Percentiles rank a stretch among this genome's conserved stretches.
phyloP scores from a whole-genome alignment of 257 asterid species.

The Coffea canephora region DNA sequence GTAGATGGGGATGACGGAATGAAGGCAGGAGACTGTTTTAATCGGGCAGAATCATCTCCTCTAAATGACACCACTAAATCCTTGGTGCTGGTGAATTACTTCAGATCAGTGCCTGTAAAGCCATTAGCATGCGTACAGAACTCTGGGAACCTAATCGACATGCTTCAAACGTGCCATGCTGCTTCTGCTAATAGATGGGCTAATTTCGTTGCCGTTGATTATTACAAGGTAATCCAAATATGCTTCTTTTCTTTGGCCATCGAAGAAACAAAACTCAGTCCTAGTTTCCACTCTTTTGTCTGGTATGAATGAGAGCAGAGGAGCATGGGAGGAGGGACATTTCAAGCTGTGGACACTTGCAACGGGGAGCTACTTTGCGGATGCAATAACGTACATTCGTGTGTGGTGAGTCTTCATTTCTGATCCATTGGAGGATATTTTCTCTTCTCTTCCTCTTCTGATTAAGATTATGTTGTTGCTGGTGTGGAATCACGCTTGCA shows the following conservation, averaged over 20 bases:
- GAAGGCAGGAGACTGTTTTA: slow-evolving; percentile 59
- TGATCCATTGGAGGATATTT: neutral
- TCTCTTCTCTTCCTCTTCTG: too few species aligned
- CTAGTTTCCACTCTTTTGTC: neutral
- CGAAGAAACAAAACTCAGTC: neutral
- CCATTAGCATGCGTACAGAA: slow-evolving; percentile 59
- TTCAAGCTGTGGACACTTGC: slow-evolving; percentile 52
- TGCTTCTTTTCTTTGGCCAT: neutral
- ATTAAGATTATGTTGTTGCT: too few species aligned
- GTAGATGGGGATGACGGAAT: slow-evolving; percentile 85
- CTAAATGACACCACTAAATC: slow-evolving; percentile 63
- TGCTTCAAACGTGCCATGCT: slow-evolving; percentile 55
- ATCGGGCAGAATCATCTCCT: slow-evolving; percentile 61
- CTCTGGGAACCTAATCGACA: slow-evolving; percentile 48
- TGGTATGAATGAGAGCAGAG: slow-evolving; percentile 37
- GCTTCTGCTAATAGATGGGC: slow-evolving; percentile 77
- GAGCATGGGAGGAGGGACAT: slow-evolving; percentile 84
- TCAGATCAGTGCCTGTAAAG: slow-evolving; percentile 57
- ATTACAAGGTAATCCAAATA: slow-evolving; percentile 51
- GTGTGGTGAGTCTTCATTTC: slow-evolving; percentile 38
- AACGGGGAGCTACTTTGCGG: slow-evolving; percentile 76
- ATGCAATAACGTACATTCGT: slow-evolving; percentile 60
- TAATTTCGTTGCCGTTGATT: slow-evolving; percentile 77
- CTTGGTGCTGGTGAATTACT: slow-evolving; percentile 62
- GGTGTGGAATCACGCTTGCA: neutral